These are phyloP conservation scores for Neurospora terricola DNA, from an alignment of 495 filamentous ascomycete genomes.

Conservation along the genomic window DNA sequence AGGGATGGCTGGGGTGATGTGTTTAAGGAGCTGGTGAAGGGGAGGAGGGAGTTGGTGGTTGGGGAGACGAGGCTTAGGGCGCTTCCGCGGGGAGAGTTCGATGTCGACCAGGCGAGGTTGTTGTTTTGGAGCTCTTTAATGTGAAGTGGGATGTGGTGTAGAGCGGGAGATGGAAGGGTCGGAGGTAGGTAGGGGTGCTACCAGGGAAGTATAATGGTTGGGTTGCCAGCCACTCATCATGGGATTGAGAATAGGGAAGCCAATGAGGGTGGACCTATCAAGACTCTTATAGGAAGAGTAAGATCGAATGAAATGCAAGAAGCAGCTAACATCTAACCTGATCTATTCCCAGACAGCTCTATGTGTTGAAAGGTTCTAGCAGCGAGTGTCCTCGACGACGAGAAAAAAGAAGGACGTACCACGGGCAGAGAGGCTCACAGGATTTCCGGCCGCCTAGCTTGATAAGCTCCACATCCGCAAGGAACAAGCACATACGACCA, in stretches of 20 bases:
- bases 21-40: not conserved
- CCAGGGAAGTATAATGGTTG: not conserved
- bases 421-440: not conserved
- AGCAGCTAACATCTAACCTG: not conserved
- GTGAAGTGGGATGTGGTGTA: not conserved
- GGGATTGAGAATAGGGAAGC: not conserved
- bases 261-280: not conserved
- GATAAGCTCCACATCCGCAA: not conserved
- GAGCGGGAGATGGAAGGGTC: not conserved
- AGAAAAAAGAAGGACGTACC: not conserved
- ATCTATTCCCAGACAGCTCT: not conserved
- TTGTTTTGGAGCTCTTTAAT: not conserved
- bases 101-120: not conserved
- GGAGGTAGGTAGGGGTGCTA: not conserved
- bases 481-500: conserved; percentile 31
- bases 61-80: not conserved
- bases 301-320: not conserved
- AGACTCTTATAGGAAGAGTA: not conserved
- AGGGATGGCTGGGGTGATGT: not conserved
- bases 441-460: not conserved
- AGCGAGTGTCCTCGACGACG: not conserved
- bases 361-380: not conserved
- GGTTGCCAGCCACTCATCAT: not conserved
- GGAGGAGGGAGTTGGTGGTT: not conserved
- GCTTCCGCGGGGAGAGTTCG: not conserved